Evolutionary conservation across 2,329 filamentous ascomycete species (phyloP).

Genomic region (Magnaporthiopsis rhizophila): DNA sequence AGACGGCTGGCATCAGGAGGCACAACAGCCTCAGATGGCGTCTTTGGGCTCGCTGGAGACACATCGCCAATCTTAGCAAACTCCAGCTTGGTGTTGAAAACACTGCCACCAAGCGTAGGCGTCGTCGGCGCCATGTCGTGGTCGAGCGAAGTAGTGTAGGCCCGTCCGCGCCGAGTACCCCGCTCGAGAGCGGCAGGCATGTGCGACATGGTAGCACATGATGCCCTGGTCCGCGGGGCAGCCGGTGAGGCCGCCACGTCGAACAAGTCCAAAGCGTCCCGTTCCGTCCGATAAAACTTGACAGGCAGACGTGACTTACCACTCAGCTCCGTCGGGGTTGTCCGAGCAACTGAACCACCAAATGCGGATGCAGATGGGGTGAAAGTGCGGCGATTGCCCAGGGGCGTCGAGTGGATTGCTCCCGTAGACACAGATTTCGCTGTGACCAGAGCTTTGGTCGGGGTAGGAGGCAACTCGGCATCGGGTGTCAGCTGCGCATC

Average conservation of each 20-base stretch:
- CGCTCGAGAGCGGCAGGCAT: constrained; percentile 1
- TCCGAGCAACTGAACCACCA: constrained; percentile 18
- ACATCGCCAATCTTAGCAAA: constrained; percentile 45
- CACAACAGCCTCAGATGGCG: constrained; percentile 66
- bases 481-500: constrained; percentile 38
- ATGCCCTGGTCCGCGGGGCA: background rate
- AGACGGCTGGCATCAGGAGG: constrained; percentile 75
- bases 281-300: constrained; percentile 8
- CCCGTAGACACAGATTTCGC: constrained; percentile 7
- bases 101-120: constrained; percentile 13
- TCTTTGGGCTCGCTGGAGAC: constrained; percentile 58
- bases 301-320: constrained; percentile 34
- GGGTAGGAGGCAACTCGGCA: constrained; percentile 80
- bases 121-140: constrained; percentile 23
- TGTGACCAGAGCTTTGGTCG: constrained; percentile 62
- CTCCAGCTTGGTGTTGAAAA: constrained; percentile 23
- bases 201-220: background rate
- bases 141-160: background rate
- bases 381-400: constrained; percentile 17
- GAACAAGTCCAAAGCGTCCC: background rate
- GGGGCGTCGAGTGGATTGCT: constrained; percentile 13
- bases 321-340: constrained; percentile 16
- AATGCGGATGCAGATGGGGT: constrained; percentile 33
- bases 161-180: constrained; percentile 16
- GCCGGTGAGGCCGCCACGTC: background rate